Evolutionary conservation across 371 early-diverging fungal genomes (phyloP).

Genomic region (Synchytrium microbalum): DNA sequence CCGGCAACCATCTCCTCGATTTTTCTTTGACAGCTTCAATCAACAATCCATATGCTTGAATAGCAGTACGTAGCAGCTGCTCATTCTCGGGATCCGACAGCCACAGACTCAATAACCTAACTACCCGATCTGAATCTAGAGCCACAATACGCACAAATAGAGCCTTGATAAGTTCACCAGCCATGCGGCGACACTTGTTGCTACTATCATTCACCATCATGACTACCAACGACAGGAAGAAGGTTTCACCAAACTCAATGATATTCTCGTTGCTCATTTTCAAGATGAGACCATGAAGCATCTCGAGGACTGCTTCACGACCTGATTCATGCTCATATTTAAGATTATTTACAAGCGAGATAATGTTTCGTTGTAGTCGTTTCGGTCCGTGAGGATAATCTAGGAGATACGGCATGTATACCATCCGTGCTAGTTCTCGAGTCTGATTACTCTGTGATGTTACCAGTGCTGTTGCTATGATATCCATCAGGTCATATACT

Average conservation of each 20-base stretch:
- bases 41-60: conserved; percentile 77
- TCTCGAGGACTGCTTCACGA: conserved; percentile 76
- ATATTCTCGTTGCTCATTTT: conserved; percentile 71
- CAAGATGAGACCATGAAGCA: conserved; percentile 63
- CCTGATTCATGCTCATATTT: conserved; percentile 86
- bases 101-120: conserved; percentile 41
- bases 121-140: conserved; percentile 8
- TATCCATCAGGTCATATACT: conserved; percentile 82
- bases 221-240: conserved; percentile 78
- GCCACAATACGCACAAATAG: conserved; percentile 50
- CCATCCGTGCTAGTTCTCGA: conserved; percentile 73
- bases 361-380: conserved; percentile 71
- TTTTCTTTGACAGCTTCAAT: conserved; percentile 63
- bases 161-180: conserved; percentile 60
- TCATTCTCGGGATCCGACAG: conserved; percentile 23
- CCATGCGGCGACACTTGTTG: conserved; percentile 81
- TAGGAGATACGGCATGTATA: conserved; percentile 79
- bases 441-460: conserved; percentile 72
- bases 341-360: conserved; percentile 78
- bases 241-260: conserved; percentile 64
- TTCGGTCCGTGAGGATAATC: conserved; percentile 86
- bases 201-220: conserved; percentile 83
- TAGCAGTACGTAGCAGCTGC: conserved; percentile 43
- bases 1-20: conserved; percentile 34
- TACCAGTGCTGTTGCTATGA: conserved; percentile 66